Conservation (phyloP, 1,139 yeast genomes). For the Pichia sorboxylosa region DNA sequence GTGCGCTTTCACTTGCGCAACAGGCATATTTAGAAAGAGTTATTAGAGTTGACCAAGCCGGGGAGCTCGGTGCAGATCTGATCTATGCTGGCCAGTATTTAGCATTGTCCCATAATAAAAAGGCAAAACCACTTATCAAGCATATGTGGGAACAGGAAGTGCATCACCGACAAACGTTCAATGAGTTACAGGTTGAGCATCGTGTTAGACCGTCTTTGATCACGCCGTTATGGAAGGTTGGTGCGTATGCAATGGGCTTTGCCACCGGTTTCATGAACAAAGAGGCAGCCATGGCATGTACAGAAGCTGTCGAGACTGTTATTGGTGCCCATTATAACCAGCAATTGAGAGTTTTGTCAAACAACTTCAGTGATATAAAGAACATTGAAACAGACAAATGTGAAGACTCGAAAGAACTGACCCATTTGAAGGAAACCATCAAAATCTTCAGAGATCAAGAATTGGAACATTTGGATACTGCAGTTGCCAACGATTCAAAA, state of each 20-base stretch:
- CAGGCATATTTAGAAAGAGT: constrained; percentile 63
- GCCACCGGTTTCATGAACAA: constrained; percentile 80
- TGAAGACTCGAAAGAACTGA: constrained; percentile 41
- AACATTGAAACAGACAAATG: constrained; percentile 20
- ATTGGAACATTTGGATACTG: constrained; percentile 89
- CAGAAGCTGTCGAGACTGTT: constrained; percentile 97
- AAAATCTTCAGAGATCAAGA: constrained; percentile 87
- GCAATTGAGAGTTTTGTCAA: constrained; percentile 67
- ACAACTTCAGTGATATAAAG: constrained; percentile 29
- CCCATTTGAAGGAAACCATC: constrained; percentile 47
- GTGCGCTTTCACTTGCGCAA: constrained; percentile 36
- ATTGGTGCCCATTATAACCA: constrained; percentile 93
- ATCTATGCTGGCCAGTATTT: constrained; percentile 86
- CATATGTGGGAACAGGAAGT: constrained; percentile 99
- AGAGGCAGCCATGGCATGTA: constrained; percentile 99
- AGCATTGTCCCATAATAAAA: constrained; percentile 61
- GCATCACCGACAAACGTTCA: constrained; percentile 79
- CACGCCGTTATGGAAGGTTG: constrained; percentile 88
- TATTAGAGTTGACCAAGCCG: constrained; percentile 93
- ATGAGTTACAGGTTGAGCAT: constrained; percentile 58
- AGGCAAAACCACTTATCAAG: constrained; percentile 57
- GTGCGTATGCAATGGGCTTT: constrained; percentile 79
- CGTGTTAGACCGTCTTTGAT: constrained; percentile 84
- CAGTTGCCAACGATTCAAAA: constrained; percentile 82
- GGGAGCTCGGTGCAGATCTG: constrained; percentile 94